Evolutionary conservation across 495 filamentous ascomycete species (phyloP).

Genomic region (Polyplosphaeria fusca): DNA sequence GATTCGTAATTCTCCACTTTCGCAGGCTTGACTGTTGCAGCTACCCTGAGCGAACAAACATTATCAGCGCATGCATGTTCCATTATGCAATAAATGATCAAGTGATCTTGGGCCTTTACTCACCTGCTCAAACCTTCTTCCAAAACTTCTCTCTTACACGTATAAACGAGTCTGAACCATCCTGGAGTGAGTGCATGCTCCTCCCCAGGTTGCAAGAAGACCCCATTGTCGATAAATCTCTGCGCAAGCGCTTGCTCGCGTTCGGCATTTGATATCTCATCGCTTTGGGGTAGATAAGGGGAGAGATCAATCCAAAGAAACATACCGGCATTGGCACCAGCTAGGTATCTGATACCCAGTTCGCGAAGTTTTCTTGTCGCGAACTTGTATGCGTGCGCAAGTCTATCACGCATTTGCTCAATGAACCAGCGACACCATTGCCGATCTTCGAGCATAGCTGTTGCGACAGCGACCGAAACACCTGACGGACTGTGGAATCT

Average conservation of each 20-base stretch:
- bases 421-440: slow-evolving; percentile 5
- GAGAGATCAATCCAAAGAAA: slow-evolving; percentile 6
- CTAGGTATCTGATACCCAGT: background rate
- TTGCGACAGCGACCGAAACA: background rate
- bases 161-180: slow-evolving; percentile 4
- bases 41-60: too few relatives aligned
- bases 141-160: background rate
- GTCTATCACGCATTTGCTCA: background rate
- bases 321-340: slow-evolving; percentile 1
- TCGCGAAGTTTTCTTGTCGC: background rate
- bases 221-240: background rate
- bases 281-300: background rate
- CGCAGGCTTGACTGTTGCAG: too few relatives aligned
- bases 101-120: too few relatives aligned
- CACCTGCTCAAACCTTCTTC: slow-evolving; percentile 4
- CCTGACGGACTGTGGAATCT: slow-evolving; percentile 3
- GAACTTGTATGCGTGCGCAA: background rate
- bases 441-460: slow-evolving; percentile 6
- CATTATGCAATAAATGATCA: too few relatives aligned
- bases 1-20: too few relatives aligned
- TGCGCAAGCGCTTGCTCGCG: background rate
- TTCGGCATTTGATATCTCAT: background rate
- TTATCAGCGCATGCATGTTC: too few relatives aligned
- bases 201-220: slow-evolving; percentile 7
- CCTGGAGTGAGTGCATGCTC: background rate